Base-by-base conservation (phyloP, 2,329 filamentous ascomycete genomes). In the Dactylonectria macrodidyma region DNA sequence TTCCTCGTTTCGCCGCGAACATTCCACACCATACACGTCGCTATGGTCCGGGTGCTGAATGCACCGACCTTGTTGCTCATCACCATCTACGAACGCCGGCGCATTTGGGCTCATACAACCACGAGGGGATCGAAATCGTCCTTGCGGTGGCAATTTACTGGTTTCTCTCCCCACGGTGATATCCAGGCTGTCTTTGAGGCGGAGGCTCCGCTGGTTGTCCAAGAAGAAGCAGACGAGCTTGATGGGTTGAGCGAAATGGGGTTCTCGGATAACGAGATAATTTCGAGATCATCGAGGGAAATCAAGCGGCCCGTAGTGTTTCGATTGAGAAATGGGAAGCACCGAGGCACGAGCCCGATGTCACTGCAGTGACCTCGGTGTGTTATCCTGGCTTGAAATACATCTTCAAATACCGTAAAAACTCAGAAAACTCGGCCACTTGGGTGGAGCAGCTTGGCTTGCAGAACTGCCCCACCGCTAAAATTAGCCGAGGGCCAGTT, bases 1-100 rank as follows among this genome's bases (percentile, higher is more conserved):
- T 86, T 90, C 72, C 67, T 90, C 14, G 78, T 92, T 4, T 85
- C 88, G 0, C 85, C 88, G 0, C 85, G 88, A 16, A 88, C 86
- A 82, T 93, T 93, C 71, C 91, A 93, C 81, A 90, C 89, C 68
- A 85, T 92, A 75, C 92, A 93, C 75, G 90, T 93, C 51, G 86
- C 87, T 48, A 83, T 87, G 1, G 87, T 92, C 3, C 85, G 90
- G 2, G 78, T 86, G 0, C 80, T 92, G 61, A 93, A 93, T 74
- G 85, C 86, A 1, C 91, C 91, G 0, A 79, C 90, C 1, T 81
- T 93, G 1, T 77, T 93, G 0, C 73, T 88, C 19, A 88, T 93
- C 51, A 84, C 85, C 1, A 78, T 88, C 19, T 87, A 89, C 72
- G 91, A 93, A 77, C 85, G 91, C 19, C 83, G 83, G 14, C 83